These are phyloP conservation scores for Pontederia paniculata DNA, from an alignment of 176 grass and related monocot genomes.

Conservation along the genomic window DNA sequence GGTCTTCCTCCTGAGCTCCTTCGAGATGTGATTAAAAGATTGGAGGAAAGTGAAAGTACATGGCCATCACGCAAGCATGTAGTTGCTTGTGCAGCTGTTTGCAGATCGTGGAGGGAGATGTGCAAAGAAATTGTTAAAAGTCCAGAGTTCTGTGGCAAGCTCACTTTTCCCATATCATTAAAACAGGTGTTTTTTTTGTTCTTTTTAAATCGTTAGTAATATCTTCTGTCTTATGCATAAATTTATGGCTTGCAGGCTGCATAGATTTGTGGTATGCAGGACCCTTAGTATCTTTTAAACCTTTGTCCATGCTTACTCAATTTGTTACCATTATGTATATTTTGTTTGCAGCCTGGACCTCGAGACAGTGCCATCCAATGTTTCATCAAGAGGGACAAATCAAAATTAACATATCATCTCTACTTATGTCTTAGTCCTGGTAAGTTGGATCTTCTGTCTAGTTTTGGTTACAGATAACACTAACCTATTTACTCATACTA, in stretches of 20 bases:
- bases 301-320: no score
- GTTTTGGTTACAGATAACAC: not conserved
- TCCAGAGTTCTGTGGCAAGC: constrained; percentile 80
- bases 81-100: constrained; percentile 79
- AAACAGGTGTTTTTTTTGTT: constrained; percentile 60
- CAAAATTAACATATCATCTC: constrained; percentile 89
- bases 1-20: constrained; percentile 88
- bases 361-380: constrained; percentile 85
- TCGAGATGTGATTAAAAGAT: constrained; percentile 60
- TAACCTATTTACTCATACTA: not conserved
- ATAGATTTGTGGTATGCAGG: no score
- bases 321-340: no score
- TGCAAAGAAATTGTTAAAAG: constrained; percentile 89
- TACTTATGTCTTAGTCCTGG: constrained; percentile 79
- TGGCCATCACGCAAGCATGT: constrained; percentile 87
- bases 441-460: constrained; percentile 16
- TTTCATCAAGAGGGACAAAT: constrained; percentile 97
- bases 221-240: not conserved
- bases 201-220: not conserved
- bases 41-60: constrained; percentile 65
- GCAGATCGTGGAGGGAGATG: constrained; percentile 94
- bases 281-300: no score
- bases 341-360: constrained; percentile 67
- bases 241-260: not conserved
- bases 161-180: constrained; percentile 88